Conservation (phyloP, 345 rosid species). For the Eucalyptus camaldulensis region DNA sequence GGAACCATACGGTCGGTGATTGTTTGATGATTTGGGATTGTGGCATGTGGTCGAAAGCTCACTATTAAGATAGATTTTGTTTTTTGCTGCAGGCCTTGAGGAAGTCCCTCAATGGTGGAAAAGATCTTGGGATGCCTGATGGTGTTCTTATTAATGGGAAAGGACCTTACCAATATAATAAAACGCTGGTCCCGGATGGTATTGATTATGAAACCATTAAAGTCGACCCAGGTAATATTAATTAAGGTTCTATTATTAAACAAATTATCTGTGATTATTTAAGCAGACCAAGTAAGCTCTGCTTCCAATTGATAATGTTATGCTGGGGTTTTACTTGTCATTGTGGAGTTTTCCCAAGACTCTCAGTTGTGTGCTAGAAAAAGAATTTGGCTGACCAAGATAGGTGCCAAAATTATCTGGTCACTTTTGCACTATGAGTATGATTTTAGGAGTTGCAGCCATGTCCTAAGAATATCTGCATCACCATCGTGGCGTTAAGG, state of each 20-base stretch:
- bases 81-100: constrained; percentile 63
- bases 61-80: background rate
- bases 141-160: constrained; percentile 97
- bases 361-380: background rate
- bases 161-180: constrained; percentile 89
- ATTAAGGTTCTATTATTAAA: background rate
- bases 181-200: constrained; percentile 68
- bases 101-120: constrained; percentile 80
- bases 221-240: constrained; percentile 77
- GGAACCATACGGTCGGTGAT: constrained; percentile 82
- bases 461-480: background rate
- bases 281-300: background rate
- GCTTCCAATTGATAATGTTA: background rate
- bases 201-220: constrained; percentile 65
- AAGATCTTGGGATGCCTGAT: constrained; percentile 90
- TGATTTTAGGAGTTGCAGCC: background rate
- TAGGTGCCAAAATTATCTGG: background rate
- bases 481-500: background rate
- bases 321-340: background rate
- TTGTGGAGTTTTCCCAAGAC: background rate
- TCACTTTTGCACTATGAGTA: background rate
- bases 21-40: background rate
- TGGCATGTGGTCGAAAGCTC: background rate
- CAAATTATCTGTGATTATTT: background rate
- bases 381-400: background rate